Evolutionary conservation across 768 basidiomycete genomes (phyloP).

Genomic region (Botryobasidium botryosum): DNA sequence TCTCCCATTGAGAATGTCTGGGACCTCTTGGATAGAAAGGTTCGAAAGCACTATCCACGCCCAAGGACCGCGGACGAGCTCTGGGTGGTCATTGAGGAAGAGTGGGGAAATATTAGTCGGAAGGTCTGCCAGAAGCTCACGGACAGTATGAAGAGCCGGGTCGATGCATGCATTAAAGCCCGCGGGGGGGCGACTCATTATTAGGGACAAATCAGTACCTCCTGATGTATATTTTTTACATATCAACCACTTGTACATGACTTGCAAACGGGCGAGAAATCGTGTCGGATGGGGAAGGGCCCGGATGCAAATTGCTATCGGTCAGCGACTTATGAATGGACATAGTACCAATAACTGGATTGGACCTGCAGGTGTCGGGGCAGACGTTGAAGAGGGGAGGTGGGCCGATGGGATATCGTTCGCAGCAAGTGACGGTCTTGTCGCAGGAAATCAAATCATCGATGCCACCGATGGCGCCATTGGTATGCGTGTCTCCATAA

Average conservation of each 20-base stretch:
- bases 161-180: too few species aligned
- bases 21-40: too few species aligned
- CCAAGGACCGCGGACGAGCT: too few species aligned
- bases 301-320: too few species aligned
- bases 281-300: neutral
- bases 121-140: too few species aligned
- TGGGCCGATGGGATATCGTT: constrained; percentile 16
- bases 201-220: neutral
- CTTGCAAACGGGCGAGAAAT: neutral
- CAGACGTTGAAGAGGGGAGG: constrained; percentile 6
- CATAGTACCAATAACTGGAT: constrained; percentile 5
- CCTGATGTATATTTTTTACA: neutral
- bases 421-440: constrained; percentile 13
- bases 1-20: too few species aligned
- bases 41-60: too few species aligned
- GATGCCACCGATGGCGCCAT: constrained; percentile 16
- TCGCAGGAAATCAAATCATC: constrained; percentile 14
- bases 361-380: constrained; percentile 14
- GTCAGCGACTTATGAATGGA: too few species aligned
- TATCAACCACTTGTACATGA: neutral
- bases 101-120: too few species aligned
- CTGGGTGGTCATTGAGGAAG: too few species aligned
- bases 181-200: too few species aligned
- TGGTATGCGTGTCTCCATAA: constrained; percentile 4
- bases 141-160: too few species aligned